These are phyloP conservation scores for Trypanosoma avium DNA, from an alignment of 208 protist genomes.

Conservation along the genomic window DNA sequence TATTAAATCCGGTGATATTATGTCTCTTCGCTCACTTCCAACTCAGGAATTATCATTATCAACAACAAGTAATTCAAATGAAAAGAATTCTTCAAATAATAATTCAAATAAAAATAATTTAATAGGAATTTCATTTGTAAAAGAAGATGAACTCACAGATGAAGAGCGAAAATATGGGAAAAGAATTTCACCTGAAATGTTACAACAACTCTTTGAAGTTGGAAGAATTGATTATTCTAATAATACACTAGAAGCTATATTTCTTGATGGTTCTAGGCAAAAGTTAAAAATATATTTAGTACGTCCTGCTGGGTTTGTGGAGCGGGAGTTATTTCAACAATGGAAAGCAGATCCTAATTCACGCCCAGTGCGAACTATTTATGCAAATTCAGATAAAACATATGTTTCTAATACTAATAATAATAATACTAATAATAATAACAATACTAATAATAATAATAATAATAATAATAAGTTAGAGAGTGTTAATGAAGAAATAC, in stretches of 20 bases:
- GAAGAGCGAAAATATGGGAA: slow-evolving; percentile 66
- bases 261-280: slow-evolving; percentile 57
- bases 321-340: slow-evolving; percentile 45
- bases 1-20: slow-evolving; percentile 23
- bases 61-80: not conserved
- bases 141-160: slow-evolving; percentile 34
- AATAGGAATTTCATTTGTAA: slow-evolving; percentile 49
- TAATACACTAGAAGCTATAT: slow-evolving; percentile 58
- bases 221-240: slow-evolving; percentile 49
- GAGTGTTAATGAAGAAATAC: not conserved
- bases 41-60: no score
- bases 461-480: not conserved
- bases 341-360: slow-evolving; percentile 76
- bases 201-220: slow-evolving; percentile 57
- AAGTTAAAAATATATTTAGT: slow-evolving; percentile 56
- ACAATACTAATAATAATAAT: not conserved
- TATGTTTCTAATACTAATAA: not conserved
- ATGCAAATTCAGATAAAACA: not conserved
- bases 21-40: slow-evolving; percentile 25
- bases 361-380: slow-evolving; percentile 44
- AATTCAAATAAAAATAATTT: no score
- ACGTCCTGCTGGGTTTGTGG: slow-evolving; percentile 74
- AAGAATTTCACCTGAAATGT: slow-evolving; percentile 45
- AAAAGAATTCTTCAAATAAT: not conserved
- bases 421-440: not conserved